phyloP scores from a whole-genome alignment of 2,329 filamentous ascomycete genomes.

The Apiospora rasikravindrae region DNA sequence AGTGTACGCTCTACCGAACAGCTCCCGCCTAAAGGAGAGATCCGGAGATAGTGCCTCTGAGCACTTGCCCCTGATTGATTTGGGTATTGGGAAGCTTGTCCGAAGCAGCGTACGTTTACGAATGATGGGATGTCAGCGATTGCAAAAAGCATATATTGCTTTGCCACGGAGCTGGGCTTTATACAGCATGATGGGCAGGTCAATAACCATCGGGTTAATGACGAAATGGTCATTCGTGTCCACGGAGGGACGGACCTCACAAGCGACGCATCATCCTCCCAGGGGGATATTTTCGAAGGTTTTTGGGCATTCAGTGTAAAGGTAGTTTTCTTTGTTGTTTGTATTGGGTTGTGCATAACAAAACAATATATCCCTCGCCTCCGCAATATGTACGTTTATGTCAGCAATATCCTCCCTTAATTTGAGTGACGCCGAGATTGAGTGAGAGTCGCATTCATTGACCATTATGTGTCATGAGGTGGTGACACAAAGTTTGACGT shows the following conservation, averaged over 20 bases:
- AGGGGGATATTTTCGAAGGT: not conserved
- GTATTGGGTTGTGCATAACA: not conserved
- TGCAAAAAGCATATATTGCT: not conserved
- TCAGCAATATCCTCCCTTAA: not conserved
- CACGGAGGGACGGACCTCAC: not conserved
- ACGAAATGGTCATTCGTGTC: not conserved
- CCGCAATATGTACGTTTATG: not conserved
- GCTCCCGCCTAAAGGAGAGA: not conserved
- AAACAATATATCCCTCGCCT: constrained; percentile 3
- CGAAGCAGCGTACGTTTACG: not conserved
- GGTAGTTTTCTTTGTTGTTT: constrained; percentile 1
- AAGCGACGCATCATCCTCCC: not conserved
- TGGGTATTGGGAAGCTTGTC: not conserved
- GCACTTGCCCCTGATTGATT: not conserved
- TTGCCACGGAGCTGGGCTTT: not conserved
- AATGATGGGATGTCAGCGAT: not conserved
- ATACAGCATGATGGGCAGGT: not conserved
- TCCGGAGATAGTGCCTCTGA: not conserved
- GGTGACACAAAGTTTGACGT: not conserved
- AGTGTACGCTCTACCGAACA: not conserved
- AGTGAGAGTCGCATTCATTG: not conserved
- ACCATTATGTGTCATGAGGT: not conserved
- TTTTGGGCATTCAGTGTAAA: constrained; percentile 12
- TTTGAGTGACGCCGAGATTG: not conserved
- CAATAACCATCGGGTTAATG: constrained; percentile 11